A percentile compares a stretch with the other conserved stretches of the same genome.
Evolutionary conservation across 345 rosid species (phyloP).

Genomic region (Abelmoschus esculentus): DNA sequence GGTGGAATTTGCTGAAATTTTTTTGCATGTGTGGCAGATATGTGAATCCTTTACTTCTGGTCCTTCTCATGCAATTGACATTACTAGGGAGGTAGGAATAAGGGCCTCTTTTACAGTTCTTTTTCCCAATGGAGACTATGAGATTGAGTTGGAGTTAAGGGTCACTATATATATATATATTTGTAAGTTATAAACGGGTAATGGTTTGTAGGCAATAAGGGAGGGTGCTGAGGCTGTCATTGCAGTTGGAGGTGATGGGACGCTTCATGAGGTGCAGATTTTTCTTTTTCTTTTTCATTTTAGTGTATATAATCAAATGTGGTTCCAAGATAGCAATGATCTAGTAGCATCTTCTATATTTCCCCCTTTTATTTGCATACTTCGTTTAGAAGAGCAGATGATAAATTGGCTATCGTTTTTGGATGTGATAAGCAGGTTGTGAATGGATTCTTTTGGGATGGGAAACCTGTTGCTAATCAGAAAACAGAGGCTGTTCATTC

Average conservation of each 20-base stretch:
- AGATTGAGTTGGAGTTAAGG: slow-evolving; percentile 6
- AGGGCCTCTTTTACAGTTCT: neutral
- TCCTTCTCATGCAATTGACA: slow-evolving; percentile 87
- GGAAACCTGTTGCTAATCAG: slow-evolving; percentile 47
- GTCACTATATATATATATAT: neutral
- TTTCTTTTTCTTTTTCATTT: slow-evolving; percentile 5
- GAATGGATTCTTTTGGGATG: slow-evolving; percentile 93
- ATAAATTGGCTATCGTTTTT: neutral
- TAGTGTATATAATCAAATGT: neutral
- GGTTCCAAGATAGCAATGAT: neutral
- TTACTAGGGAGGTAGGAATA: slow-evolving; percentile 75
- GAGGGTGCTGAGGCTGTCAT: slow-evolving; percentile 94
- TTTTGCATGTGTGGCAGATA: slow-evolving; percentile 37
- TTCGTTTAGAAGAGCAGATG: neutral
- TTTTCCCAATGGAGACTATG: slow-evolving; percentile 4
- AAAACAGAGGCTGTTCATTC: slow-evolving; percentile 39
- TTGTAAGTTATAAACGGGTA: slow-evolving; percentile 9
- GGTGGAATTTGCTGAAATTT: neutral
- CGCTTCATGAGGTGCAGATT: slow-evolving; percentile 72
- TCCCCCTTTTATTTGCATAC: neutral
- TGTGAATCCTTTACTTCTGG: slow-evolving; percentile 81
- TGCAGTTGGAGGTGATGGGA: slow-evolving; percentile 99
- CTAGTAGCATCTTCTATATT: neutral
- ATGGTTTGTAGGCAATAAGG: slow-evolving; percentile 58
- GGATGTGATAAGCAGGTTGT: slow-evolving; percentile 48